Evolutionary conservation across 495 filamentous ascomycete genomes (phyloP), one percentile per base, ranked within the genome.

Genomic region (Penicillium robsamsonii): DNA sequence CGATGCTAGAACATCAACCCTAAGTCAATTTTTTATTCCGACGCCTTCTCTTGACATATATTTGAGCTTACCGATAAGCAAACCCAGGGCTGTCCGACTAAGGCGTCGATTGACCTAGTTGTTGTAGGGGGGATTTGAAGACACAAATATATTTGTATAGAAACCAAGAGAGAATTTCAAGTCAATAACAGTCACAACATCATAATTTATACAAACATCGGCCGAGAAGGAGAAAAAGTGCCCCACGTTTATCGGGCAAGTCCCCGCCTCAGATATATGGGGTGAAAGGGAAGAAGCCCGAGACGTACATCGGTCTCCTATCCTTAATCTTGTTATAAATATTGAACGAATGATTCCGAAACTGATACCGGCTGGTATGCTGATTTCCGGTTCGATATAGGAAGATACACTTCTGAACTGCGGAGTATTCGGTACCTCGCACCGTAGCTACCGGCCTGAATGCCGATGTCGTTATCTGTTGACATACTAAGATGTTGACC

Each of bases 171-270:
- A 52, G n/a, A 27, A 15, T 38, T 25, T 22, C n/a, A 4, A 35
- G 29, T 29, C 22, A 46, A 17, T 27, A 46, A 55, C 57, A 54
- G 57, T 41, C 48, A 50, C 5, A 18, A 30, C 9, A 20, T 60
- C 54, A 60, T 50, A 5, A 42, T 40, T 37, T 31, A 35, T 38
- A 59, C 9, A 45, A 29, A 37, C 47, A 58, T 63, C 54, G 54
- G 50, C 60, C 50, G 48, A 66, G 47, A 58, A 55, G 30, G 6
- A 8, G n/a, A 46, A 30, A 20, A 54, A 37, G 30, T 40, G 44
- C 57, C 48, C 60, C 57, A 58, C 57, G 57, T 42, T 59, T 65
- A 60, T 65, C 50, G 50, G 60, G 57, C 46, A 38, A 25, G 57
- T 58, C 63, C 47, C 63, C 63, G 63, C 53, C 44, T 58, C 40